Evolutionary conservation across 306 rosid genomes (phyloP).

Genomic region (Astragalus glycyphyllos): DNA sequence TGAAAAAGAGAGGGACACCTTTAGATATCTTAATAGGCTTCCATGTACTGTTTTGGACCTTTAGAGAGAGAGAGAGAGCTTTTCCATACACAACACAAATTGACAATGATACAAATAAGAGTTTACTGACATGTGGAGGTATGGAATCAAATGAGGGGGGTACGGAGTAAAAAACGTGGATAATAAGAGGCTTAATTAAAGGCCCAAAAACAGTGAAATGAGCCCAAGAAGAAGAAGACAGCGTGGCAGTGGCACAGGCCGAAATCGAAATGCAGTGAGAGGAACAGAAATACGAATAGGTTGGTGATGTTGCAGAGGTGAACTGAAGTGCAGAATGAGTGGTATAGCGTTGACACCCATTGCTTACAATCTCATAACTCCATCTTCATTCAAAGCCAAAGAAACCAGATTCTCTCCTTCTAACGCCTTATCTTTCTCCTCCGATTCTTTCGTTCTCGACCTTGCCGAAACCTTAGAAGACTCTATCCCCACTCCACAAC

Average conservation of each 20-base stretch:
- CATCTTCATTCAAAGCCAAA: slow-evolving; percentile 36
- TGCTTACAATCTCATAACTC: slow-evolving; percentile 43
- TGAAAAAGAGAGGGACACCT: no score
- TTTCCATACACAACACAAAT: no score
- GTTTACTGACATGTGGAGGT: no score
- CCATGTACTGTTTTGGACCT: no score
- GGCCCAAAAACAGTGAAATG: no score
- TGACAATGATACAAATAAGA: no score
- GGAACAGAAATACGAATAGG: not conserved
- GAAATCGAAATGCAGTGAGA: not conserved
- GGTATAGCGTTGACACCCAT: slow-evolving; percentile 56
- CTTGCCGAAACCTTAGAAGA: slow-evolving; percentile 95
- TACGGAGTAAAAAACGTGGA: no score
- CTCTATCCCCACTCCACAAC: slow-evolving; percentile 54
- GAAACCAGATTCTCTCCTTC: slow-evolving; percentile 32
- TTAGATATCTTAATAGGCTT: no score
- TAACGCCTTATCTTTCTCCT: slow-evolving; percentile 48
- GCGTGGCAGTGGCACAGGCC: not conserved
- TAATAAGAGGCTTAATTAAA: no score
- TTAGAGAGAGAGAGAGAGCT: no score
- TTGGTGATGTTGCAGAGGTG: not conserved
- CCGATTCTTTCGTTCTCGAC: slow-evolving; percentile 86
- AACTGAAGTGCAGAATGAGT: slow-evolving; percentile 43
- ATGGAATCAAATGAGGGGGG: no score
- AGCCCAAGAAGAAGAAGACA: no score